These are phyloP conservation scores for Rhododendron molle DNA, from an alignment of 148 eudicot species.

Conservation along the genomic window DNA sequence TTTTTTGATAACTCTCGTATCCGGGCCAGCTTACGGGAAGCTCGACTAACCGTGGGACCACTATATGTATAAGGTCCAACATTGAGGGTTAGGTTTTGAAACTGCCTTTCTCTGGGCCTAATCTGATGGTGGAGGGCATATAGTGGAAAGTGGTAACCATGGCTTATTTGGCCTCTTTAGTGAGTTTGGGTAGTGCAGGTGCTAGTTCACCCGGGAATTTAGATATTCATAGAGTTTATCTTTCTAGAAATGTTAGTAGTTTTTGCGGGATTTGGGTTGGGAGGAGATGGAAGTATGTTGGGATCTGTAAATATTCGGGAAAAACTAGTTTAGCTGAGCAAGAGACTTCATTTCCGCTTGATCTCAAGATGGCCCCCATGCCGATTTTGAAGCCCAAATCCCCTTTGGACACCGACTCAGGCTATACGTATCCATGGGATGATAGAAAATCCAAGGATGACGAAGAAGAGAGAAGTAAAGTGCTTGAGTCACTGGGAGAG, in stretches of 20 bases:
- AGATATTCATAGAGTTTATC: constrained; percentile 46
- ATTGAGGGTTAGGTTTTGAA: constrained; percentile 15
- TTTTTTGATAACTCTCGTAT: not conserved
- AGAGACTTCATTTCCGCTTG: constrained; percentile 62
- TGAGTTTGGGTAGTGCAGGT: constrained; percentile 69
- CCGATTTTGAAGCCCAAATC: constrained; percentile 52
- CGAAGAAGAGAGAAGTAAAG: constrained; percentile 61
- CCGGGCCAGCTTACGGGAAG: not conserved
- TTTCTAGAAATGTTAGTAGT: constrained; percentile 45
- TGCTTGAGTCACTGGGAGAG: constrained; percentile 79
- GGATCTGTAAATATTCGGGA: constrained; percentile 71
- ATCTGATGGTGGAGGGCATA: constrained; percentile 18
- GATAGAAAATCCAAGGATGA: constrained; percentile 26
- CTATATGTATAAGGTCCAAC: not conserved
- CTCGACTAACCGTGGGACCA: not conserved
- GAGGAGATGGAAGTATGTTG: constrained; percentile 61
- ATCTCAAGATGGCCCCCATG: constrained; percentile 68
- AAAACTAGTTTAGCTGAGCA: constrained; percentile 69
- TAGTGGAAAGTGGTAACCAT: constrained; percentile 23
- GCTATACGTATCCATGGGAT: constrained; percentile 28
- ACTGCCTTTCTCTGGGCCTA: constrained; percentile 5
- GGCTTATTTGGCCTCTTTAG: constrained; percentile 88
- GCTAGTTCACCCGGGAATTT: constrained; percentile 48
- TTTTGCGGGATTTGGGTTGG: constrained; percentile 43
- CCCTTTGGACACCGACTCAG: constrained; percentile 15